These are phyloP conservation scores for Xylariales sp. DNA, from an alignment of 2,329 filamentous ascomycete species.

Conservation along the genomic window DNA sequence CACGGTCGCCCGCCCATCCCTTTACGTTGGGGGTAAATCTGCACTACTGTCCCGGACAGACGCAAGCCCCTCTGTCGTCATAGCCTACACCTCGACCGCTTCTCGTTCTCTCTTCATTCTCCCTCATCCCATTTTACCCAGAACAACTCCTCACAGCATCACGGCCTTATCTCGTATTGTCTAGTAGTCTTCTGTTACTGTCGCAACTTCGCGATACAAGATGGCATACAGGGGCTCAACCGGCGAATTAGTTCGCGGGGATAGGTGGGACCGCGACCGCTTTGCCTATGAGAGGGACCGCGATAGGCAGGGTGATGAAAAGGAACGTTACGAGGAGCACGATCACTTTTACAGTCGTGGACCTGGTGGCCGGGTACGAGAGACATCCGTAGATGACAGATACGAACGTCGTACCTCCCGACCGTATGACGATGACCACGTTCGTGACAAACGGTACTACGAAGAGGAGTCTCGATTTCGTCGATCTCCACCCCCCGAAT, in stretches of 20 bases:
- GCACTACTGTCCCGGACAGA: too few relatives aligned
- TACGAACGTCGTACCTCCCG: slow-evolving; percentile 39
- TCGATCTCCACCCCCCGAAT: slow-evolving; percentile 37
- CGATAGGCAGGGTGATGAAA: slow-evolving; percentile 35
- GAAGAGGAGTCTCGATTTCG: slow-evolving; percentile 47
- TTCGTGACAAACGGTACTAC: slow-evolving; percentile 47
- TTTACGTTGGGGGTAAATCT: neutral
- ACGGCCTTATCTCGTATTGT: too few relatives aligned
- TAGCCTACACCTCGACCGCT: slow-evolving; percentile 3
- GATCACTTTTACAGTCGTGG: slow-evolving; percentile 42
- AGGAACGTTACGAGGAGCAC: slow-evolving; percentile 49
- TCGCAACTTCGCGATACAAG: slow-evolving; percentile 8
- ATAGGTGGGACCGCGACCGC: slow-evolving; percentile 54
- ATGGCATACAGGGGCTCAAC: slow-evolving; percentile 29
- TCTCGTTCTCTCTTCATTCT: neutral
- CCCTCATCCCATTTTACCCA: neutral
- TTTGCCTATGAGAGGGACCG: slow-evolving; percentile 40
- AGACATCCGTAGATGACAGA: slow-evolving; percentile 44
- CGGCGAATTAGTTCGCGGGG: slow-evolving; percentile 29
- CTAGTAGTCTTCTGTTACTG: too few relatives aligned
- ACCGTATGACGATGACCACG: slow-evolving; percentile 43
- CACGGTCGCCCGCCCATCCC: neutral
- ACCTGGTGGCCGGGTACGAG: slow-evolving; percentile 33
- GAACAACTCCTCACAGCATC: too few relatives aligned
- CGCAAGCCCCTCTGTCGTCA: neutral